These are phyloP conservation scores for Plasmodium billcollinsi DNA, from an alignment of 169 alveolate species.

Conservation along the genomic window DNA sequence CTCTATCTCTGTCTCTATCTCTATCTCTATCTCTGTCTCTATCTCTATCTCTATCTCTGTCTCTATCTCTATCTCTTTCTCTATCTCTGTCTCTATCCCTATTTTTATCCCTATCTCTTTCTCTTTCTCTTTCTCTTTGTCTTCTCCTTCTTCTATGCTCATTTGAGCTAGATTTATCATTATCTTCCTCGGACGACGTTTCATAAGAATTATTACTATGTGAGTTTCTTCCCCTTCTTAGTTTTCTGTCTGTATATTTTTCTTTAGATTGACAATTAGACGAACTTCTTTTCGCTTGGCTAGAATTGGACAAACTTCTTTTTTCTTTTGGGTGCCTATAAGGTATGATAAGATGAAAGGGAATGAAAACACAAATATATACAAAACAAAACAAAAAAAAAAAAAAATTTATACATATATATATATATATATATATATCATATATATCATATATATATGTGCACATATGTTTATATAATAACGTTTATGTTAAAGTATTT, in stretches of 20 bases:
- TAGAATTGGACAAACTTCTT: slow-evolving; percentile 19
- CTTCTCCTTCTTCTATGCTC: slow-evolving; percentile 28
- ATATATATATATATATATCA: not conserved
- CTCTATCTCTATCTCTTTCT: slow-evolving; percentile 5
- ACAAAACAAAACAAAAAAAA: not conserved
- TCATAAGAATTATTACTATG: slow-evolving; percentile 5
- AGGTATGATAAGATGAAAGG: not conserved
- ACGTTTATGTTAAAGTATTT: not conserved
- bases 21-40: slow-evolving; percentile 31
- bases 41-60: slow-evolving; percentile 40
- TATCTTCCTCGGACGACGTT: not conserved
- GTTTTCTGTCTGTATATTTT: not conserved
- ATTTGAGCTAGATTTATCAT: slow-evolving; percentile 21
- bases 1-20: slow-evolving; percentile 77
- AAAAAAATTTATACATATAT: not conserved
- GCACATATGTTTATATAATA: not conserved
- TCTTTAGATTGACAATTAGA: slow-evolving; percentile 12
- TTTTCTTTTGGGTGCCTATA: slow-evolving; percentile 8
- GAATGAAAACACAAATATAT: not conserved
- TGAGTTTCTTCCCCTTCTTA: slow-evolving; percentile 18
- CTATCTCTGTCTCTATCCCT: slow-evolving; percentile 5
- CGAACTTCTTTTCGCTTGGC: not conserved
- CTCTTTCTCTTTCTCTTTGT: slow-evolving; percentile 8
- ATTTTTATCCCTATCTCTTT: slow-evolving; percentile 25
- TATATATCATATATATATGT: not conserved